Evolutionary conservation across 768 basidiomycete species (phyloP).

Genomic region (Xanthoconium stramineum): DNA sequence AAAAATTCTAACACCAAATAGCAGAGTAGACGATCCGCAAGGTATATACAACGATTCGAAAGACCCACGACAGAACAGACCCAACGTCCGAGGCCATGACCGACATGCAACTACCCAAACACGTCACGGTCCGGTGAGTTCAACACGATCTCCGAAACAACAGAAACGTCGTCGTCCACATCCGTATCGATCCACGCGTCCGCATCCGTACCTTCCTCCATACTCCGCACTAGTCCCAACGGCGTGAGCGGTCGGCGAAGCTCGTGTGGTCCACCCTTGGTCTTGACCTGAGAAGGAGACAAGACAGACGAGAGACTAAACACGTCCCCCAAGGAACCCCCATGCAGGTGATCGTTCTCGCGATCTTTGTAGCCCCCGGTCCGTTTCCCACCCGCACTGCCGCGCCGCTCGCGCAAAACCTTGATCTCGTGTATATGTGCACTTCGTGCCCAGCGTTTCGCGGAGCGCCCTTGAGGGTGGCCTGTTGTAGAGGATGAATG

Average conservation of each 20-base stretch:
- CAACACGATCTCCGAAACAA: constrained; percentile 14
- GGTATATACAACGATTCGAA: too few species aligned
- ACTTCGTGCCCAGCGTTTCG: constrained; percentile 58
- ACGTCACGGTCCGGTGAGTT: constrained; percentile 7
- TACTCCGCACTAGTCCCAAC: not conserved
- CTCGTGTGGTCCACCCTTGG: not conserved
- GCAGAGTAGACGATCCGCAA: too few species aligned
- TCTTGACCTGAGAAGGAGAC: not conserved
- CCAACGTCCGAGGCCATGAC: too few species aligned
- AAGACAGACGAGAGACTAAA: constrained; percentile 1
- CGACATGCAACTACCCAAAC: constrained; percentile 3
- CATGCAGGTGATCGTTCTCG: constrained; percentile 6
- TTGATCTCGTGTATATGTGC: constrained; percentile 70
- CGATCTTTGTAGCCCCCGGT: constrained; percentile 2
- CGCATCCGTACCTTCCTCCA: constrained; percentile 20
- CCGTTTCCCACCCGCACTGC: constrained; percentile 8
- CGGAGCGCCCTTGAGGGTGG: constrained; percentile 29
- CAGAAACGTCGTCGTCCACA: constrained; percentile 19
- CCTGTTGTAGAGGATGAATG: constrained; percentile 23
- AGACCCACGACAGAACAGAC: too few species aligned
- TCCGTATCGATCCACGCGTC: constrained; percentile 41
- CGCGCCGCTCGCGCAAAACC: constrained; percentile 8
- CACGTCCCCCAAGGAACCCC: constrained; percentile 11
- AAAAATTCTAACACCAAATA: too few species aligned
- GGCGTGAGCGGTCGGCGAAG: constrained; percentile 9